Conservation (phyloP, 768 basidiomycete genomes). For the Mycena albidolilacea region DNA sequence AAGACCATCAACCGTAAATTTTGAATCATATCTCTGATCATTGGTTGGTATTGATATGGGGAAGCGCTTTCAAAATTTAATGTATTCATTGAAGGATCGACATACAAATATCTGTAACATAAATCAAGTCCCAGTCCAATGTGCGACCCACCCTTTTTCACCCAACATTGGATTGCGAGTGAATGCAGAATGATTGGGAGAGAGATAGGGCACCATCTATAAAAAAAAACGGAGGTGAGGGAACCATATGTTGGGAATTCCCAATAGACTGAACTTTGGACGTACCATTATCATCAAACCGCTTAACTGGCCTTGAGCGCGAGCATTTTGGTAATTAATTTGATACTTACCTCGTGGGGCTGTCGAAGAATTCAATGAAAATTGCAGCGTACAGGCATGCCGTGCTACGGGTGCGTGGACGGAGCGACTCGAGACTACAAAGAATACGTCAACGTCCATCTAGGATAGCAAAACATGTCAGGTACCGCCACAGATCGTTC, state of each 20-base stretch:
- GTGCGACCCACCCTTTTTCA: not conserved
- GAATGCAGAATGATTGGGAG: not conserved
- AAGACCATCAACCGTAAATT: too few relatives aligned
- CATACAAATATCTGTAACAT: not conserved
- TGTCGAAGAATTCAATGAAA: not conserved
- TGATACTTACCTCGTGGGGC: not conserved
- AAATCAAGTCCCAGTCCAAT: not conserved
- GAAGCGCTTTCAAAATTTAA: not conserved
- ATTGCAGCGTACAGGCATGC: not conserved
- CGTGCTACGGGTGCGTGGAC: not conserved
- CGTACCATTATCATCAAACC: not conserved
- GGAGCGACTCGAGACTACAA: not conserved
- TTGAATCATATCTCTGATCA: too few relatives aligned
- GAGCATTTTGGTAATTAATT: not conserved
- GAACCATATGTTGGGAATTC: not conserved
- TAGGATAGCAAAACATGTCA: not conserved
- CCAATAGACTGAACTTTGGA: not conserved
- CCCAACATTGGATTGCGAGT: not conserved
- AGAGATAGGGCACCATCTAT: not conserved
- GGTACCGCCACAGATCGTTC: not conserved
- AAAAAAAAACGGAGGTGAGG: not conserved
- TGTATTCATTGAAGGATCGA: not conserved
- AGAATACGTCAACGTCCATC: not conserved
- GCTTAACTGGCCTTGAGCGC: not conserved
- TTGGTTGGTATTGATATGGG: not conserved